Base-by-base conservation (phyloP, 2,329 filamentous ascomycete genomes). In the Talaromyces marneffei region DNA sequence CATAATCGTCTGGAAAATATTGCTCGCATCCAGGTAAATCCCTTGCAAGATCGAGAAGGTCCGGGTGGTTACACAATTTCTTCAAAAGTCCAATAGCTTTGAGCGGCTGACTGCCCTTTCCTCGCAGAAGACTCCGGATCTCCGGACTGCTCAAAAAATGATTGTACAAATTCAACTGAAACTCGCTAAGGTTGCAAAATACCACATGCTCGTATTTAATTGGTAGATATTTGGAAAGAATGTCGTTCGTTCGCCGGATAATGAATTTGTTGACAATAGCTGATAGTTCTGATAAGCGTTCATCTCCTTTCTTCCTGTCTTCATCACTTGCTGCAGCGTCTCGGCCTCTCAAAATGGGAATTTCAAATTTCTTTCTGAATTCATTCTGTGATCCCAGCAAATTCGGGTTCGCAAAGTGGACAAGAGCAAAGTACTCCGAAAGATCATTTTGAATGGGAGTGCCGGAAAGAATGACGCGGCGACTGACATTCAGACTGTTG, bases 151-250 rank as follows among this genome's bases (percentile, higher is more conserved):
- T 91, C 75, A 99, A 92, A 75, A 99, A 99, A 75, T 97, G 91
- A 70, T 96, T 96, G 80, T 99, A 99, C 1, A 99, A 80, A 66
- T 91, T 90, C 59, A 92, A 83, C 74, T 99, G 94, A 77, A 99
- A 97, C 0, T 90, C 90, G 16, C 94, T 89, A 50, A 96, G 83
- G 68, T 93, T 93, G 82, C 94, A 99, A 77, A 99, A 99, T 0
- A 99, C 94, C 31, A 99, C 94, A 73, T 99, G 94, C 75, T 99
- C 94, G 76, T 99, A 99, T 79, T 99, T 99, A 79, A 97, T 87
- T 0, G 94, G 94, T 62, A 99, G 79, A 72, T 99, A 99, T 75
- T 99, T 99, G 57, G 93, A 97, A 25, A 99, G 78, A 64, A 99
- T 96, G 71, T 99, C 94, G 82, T 99, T 99, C 3, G 93, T 97